Conservation (phyloP, 805 yeast genomes). For the Starmerella riodocensis region DNA sequence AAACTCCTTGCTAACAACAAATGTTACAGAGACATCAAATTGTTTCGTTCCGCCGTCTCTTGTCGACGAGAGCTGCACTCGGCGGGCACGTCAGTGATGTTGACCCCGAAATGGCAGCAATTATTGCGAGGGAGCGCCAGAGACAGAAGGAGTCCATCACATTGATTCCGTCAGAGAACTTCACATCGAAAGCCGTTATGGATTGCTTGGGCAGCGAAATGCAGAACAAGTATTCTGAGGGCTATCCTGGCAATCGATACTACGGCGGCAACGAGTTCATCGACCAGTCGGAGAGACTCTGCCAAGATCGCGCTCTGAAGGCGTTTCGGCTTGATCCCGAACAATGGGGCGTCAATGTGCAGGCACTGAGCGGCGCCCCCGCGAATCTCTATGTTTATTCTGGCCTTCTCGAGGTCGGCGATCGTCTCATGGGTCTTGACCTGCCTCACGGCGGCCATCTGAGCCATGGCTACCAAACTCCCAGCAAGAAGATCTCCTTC, state of each 20-base stretch:
- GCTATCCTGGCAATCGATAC: slow-evolving; percentile 95
- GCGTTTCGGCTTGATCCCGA: slow-evolving; percentile 65
- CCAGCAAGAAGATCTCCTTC: slow-evolving; percentile 74
- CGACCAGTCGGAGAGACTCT: slow-evolving; percentile 76
- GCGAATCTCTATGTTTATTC: slow-evolving; percentile 89
- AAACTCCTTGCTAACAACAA: no score
- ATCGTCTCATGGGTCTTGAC: slow-evolving; percentile 92
- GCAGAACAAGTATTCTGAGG: slow-evolving; percentile 97
- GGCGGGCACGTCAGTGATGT: slow-evolving; percentile 16
- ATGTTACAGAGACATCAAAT: neutral
- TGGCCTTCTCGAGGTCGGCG: slow-evolving; percentile 77
- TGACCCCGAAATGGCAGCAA: slow-evolving; percentile 76
- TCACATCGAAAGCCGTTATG: slow-evolving; percentile 89
- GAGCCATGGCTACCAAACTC: slow-evolving; percentile 93
- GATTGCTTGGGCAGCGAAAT: slow-evolving; percentile 89
- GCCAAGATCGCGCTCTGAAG: slow-evolving; percentile 82
- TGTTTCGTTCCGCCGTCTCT: slow-evolving; percentile 3
- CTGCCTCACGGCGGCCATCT: slow-evolving; percentile 97
- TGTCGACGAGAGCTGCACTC: slow-evolving; percentile 17
- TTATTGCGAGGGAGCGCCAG: slow-evolving; percentile 59
- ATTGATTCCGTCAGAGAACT: slow-evolving; percentile 89
- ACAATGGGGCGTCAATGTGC: slow-evolving; percentile 96
- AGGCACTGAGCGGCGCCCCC: slow-evolving; percentile 90
- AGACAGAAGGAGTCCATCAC: slow-evolving; percentile 89
- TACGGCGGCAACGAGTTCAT: slow-evolving; percentile 96